Percentiles rank a stretch among this genome's conserved stretches.
These are phyloP conservation scores for Osmozyma mogii DNA, from an alignment of 805 yeast species.

Conservation along the genomic window DNA sequence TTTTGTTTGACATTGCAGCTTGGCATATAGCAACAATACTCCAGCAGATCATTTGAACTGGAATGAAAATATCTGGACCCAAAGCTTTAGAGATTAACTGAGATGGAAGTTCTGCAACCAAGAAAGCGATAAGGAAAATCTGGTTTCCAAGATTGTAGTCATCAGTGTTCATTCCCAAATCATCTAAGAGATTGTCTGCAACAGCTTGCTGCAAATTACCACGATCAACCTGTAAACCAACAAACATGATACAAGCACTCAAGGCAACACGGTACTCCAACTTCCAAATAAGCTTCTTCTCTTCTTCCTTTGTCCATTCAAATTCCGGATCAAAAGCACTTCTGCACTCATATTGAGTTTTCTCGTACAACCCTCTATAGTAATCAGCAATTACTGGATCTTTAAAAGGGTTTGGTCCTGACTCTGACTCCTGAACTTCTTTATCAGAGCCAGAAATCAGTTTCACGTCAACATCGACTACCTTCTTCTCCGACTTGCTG, in stretches of 20 bases:
- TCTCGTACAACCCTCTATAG: slow-evolving; percentile 39
- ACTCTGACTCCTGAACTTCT: no score
- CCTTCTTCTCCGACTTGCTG: no score
- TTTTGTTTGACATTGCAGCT: slow-evolving; percentile 31
- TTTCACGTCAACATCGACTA: no score
- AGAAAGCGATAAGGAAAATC: slow-evolving; percentile 43
- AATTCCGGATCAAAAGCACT: slow-evolving; percentile 50
- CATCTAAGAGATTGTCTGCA: slow-evolving; percentile 47
- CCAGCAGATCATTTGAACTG: slow-evolving; percentile 51
- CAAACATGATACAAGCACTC: slow-evolving; percentile 53
- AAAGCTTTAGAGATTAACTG: slow-evolving; percentile 55
- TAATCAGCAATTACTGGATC: slow-evolving; percentile 42
- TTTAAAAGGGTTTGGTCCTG: slow-evolving; percentile 22
- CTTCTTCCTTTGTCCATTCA: slow-evolving; percentile 38
- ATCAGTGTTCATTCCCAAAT: slow-evolving; percentile 50
- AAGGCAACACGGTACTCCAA: slow-evolving; percentile 49
- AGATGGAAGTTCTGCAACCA: slow-evolving; percentile 56
- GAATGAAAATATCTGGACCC: slow-evolving; percentile 60
- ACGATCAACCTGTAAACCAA: slow-evolving; percentile 52
- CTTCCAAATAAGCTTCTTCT: slow-evolving; percentile 38
- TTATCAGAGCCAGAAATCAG: no score
- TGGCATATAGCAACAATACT: slow-evolving; percentile 48
- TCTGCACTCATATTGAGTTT: slow-evolving; percentile 46
- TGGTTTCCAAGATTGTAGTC: slow-evolving; percentile 56
- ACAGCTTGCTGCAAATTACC: slow-evolving; percentile 51